Evolutionary conservation across 257 asterid genomes (phyloP).

Genomic region (Nicotiana sylvestris): DNA sequence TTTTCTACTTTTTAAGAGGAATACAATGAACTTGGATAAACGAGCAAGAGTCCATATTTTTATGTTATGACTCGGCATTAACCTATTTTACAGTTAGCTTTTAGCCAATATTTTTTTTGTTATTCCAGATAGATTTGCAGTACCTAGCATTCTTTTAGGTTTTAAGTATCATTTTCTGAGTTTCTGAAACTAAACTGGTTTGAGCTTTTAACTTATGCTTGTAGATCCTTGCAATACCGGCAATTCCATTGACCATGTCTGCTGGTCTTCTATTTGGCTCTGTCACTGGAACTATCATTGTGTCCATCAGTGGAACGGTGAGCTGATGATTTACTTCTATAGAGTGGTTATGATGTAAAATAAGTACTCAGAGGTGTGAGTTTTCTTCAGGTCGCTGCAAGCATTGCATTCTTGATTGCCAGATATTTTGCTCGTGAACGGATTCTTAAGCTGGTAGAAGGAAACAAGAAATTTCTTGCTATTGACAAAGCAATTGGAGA

Average conservation of each 20-base stretch:
- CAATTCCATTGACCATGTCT: slow-evolving; percentile 91
- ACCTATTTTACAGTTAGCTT: background rate
- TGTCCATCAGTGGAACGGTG: slow-evolving; percentile 94
- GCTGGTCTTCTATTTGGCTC: slow-evolving; percentile 93
- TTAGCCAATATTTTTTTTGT: background rate
- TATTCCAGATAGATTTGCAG: background rate
- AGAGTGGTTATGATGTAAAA: slow-evolving; percentile 6
- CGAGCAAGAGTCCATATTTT: background rate
- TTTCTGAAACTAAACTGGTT: background rate
- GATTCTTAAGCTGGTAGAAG: slow-evolving; percentile 91
- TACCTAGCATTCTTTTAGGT: background rate
- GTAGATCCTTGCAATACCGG: slow-evolving; percentile 89
- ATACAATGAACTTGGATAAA: background rate
- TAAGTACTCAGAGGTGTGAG: slow-evolving; percentile 15
- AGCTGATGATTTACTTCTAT: slow-evolving; percentile 22
- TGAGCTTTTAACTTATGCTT: slow-evolving; percentile 14
- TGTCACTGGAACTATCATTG: slow-evolving; percentile 75
- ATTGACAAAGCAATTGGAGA: slow-evolving; percentile 96
- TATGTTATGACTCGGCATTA: background rate
- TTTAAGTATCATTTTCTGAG: background rate
- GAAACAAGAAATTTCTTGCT: slow-evolving; percentile 86
- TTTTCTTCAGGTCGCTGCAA: slow-evolving; percentile 80
- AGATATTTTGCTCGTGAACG: slow-evolving; percentile 98
- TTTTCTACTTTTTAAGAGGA: background rate
- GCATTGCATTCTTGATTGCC: slow-evolving; percentile 84